These are phyloP conservation scores for Nannochloropsis gaditana DNA, from an alignment of 108 stramenopile genomes.

Conservation along the genomic window DNA sequence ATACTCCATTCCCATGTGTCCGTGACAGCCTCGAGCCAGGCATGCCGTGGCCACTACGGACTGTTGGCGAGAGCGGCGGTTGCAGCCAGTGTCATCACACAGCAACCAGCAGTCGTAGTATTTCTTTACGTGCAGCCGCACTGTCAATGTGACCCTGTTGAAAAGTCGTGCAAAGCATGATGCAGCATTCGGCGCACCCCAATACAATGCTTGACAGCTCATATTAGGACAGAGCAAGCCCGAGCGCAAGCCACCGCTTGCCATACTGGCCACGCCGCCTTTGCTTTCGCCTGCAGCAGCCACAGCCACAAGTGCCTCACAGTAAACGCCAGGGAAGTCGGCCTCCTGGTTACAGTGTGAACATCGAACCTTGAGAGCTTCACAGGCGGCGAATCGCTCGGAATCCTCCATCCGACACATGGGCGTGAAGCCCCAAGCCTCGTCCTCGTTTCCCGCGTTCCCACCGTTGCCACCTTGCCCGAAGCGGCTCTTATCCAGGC, in stretches of 20 bases:
- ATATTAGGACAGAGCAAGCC: conserved; percentile 45
- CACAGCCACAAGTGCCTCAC: background rate
- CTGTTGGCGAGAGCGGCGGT: conserved; percentile 53
- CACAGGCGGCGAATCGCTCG: conserved; percentile 53
- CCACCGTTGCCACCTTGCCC: background rate
- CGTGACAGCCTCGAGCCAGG: conserved; percentile 47
- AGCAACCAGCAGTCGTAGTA: conserved; percentile 54
- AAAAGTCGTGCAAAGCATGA: conserved; percentile 52
- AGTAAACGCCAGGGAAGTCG: conserved; percentile 34
- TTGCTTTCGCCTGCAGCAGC: conserved; percentile 18
- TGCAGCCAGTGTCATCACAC: conserved; percentile 28
- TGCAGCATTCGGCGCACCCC: conserved; percentile 46
- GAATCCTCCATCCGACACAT: conserved; percentile 37
- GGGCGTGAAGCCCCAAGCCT: conserved; percentile 52
- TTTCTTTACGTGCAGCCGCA: conserved; percentile 37
- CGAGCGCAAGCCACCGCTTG: conserved; percentile 21
- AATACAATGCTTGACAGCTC: conserved; percentile 31
- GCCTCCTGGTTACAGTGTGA: conserved; percentile 25
- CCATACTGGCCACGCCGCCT: background rate
- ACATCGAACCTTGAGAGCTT: conserved; percentile 37
- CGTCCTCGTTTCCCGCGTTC: conserved; percentile 22
- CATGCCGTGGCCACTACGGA: conserved; percentile 54
- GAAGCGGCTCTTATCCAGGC: conserved; percentile 48
- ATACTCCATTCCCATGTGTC: conserved; percentile 43
- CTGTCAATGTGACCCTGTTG: conserved; percentile 50